Evolutionary conservation across 2,329 filamentous ascomycete species (phyloP), one percentile per base, ranked within the genome.

Genomic region (Phyllosticta citrichinensis): DNA sequence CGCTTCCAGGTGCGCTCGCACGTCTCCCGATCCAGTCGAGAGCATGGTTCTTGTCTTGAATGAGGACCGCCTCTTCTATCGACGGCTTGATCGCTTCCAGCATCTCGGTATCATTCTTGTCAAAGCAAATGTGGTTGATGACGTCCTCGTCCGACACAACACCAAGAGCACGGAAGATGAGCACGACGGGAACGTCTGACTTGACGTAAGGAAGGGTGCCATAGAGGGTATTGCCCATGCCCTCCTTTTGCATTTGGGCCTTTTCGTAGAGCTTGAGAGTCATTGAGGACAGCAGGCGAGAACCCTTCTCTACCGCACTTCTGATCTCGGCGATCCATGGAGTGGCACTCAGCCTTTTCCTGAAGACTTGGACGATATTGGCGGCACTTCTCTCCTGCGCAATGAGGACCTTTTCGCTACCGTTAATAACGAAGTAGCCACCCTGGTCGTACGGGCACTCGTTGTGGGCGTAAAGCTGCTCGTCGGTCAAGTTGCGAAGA

Each of bases 361-460:
- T 93, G 84, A 99, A 99, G 27, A 99, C 93, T 76, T 99, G 94
- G 5, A 99, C 94, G 62, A 97, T 99, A 71, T 99, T 99, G 71
- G 93, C 94, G 51, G 94, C 94, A 72, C 92, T 97, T 64, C 94
- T 88, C 76, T 99, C 94, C 74, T 99, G 94, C 1, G 94, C 94
- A 69, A 99, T 99, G 67, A 99, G 79, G 22, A 99, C 94, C 81
- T 99, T 99, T 73, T 99, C 94, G 75, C 90, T 96, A 52, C 94
- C 94, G 77, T 99, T 99, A 81, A 99, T 99, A 69, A 99, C 91
- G 71, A 99, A 99, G 76, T 99, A 99, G 66, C 94, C 94, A 67
- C 94, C 94, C 71, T 97, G 94, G 70, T 99, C 94, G 74, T 97
- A 99, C 0, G 94, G 94, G 67, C 94, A 99, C 76, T 99, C 94